Conservation (phyloP, 1,284 basidiomycete species). For the Cryptococcus sp. region DNA sequence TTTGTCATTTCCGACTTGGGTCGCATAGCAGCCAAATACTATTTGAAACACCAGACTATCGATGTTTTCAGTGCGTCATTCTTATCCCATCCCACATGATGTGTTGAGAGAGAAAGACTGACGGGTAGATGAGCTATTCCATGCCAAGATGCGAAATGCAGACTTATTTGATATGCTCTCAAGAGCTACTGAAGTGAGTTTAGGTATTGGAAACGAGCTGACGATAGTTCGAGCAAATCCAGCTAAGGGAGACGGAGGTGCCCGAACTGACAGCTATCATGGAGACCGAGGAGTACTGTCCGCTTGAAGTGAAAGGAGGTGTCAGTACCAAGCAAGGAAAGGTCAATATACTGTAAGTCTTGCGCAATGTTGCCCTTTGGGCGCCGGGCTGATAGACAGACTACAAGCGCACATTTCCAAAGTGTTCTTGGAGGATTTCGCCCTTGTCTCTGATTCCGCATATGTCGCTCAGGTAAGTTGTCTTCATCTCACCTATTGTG, state of each 20-base stretch:
- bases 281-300: slow-evolving; percentile 64
- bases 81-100: not conserved
- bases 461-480: slow-evolving; percentile 69
- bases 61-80: slow-evolving; percentile 66
- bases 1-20: slow-evolving; percentile 83
- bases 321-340: slow-evolving; percentile 78
- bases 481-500: not conserved
- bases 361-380: too few species aligned
- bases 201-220: not conserved
- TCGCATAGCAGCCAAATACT: slow-evolving; percentile 93
- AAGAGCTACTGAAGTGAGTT: slow-evolving; percentile 77
- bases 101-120: not conserved
- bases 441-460: slow-evolving; percentile 89
- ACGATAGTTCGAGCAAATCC: slow-evolving; percentile 84
- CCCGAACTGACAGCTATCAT: slow-evolving; percentile 74
- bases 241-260: slow-evolving; percentile 84
- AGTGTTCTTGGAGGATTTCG: slow-evolving; percentile 84
- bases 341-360: slow-evolving; percentile 74
- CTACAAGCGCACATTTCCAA: slow-evolving; percentile 87
- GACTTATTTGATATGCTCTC: slow-evolving; percentile 84
- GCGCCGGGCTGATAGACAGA: slow-evolving; percentile 8
- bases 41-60: slow-evolving; percentile 81
- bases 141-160: slow-evolving; percentile 85
- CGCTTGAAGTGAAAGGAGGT: slow-evolving; percentile 66
- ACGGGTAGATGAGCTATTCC: slow-evolving; percentile 61